These are phyloP conservation scores for Flueggea neowawraea DNA, from an alignment of 441 rosid species.

Conservation along the genomic window DNA sequence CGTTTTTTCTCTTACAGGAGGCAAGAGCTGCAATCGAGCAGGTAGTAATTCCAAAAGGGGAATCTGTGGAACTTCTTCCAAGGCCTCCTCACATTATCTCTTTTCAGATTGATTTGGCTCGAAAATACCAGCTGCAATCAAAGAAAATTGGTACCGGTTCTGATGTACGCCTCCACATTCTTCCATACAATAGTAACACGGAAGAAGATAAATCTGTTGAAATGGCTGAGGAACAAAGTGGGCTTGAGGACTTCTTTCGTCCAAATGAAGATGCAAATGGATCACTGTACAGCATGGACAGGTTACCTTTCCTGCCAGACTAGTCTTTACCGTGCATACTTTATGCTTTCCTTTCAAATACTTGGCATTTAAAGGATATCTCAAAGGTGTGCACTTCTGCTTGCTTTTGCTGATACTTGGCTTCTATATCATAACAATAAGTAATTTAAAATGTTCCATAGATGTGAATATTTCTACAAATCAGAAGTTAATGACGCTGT, in stretches of 20 bases:
- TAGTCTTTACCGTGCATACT: constrained; percentile 19
- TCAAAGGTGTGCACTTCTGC: too few relatives aligned
- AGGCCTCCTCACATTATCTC: constrained; percentile 79
- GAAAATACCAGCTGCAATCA: constrained; percentile 78
- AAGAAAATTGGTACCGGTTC: constrained; percentile 81
- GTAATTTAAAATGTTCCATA: too few relatives aligned
- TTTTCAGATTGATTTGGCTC: constrained; percentile 79
- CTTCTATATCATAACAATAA: too few relatives aligned
- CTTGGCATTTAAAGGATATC: too few relatives aligned
- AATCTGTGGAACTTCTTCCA: constrained; percentile 96
- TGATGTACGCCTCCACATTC: constrained; percentile 84
- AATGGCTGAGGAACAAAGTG: constrained; percentile 11
- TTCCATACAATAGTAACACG: constrained; percentile 60
- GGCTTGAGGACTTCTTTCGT: constrained; percentile 20
- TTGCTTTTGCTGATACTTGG: too few relatives aligned
- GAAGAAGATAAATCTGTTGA: constrained; percentile 33
- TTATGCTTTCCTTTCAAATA: too few relatives aligned
- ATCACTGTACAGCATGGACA: constrained; percentile 38
- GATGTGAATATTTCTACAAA: too few relatives aligned
- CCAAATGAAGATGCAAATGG: constrained; percentile 8
- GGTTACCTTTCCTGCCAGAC: constrained; percentile 74
- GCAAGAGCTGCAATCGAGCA: constrained; percentile 91
- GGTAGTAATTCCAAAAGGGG: constrained; percentile 93
- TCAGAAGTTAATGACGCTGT: too few relatives aligned
- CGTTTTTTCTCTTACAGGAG: constrained; percentile 43